Conservation (phyloP, 345 rosid species). For the Citrus trifoliata region DNA sequence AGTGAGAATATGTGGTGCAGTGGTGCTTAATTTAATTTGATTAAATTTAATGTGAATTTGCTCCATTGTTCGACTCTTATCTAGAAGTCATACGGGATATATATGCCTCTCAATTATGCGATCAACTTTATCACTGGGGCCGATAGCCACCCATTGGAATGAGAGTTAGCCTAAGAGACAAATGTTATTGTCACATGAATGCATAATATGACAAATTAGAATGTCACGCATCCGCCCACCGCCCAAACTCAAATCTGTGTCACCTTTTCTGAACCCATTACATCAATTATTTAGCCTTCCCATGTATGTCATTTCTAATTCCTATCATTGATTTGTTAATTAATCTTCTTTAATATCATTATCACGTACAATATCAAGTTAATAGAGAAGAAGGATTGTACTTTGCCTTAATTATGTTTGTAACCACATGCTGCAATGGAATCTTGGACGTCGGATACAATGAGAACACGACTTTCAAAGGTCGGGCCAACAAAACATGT, state of each 20-base stretch:
- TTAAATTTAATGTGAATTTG: not conserved
- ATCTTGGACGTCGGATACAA: not conserved
- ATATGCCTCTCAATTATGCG: not conserved
- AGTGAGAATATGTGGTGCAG: not conserved
- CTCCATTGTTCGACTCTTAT: constrained; percentile 9
- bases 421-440: not conserved
- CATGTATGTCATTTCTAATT: not conserved
- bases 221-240: constrained; percentile 31
- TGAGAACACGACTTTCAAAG: not conserved
- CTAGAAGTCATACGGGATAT: not conserved
- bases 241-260: constrained; percentile 24
- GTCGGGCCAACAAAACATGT: not conserved
- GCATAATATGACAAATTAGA: constrained; percentile 20
- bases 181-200: constrained; percentile 5
- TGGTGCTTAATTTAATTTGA: no score
- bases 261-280: constrained; percentile 4
- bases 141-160: constrained; percentile 13
- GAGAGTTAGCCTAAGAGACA: constrained; percentile 22
- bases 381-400: not conserved
- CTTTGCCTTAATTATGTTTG: not conserved
- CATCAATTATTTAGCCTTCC: constrained; percentile 15
- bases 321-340: not conserved
- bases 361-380: not conserved
- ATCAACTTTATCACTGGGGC: constrained; percentile 14
- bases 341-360: not conserved